Base-by-base conservation (phyloP, 148 eudicot genomes). In the Rhododendron kiyosumense region DNA sequence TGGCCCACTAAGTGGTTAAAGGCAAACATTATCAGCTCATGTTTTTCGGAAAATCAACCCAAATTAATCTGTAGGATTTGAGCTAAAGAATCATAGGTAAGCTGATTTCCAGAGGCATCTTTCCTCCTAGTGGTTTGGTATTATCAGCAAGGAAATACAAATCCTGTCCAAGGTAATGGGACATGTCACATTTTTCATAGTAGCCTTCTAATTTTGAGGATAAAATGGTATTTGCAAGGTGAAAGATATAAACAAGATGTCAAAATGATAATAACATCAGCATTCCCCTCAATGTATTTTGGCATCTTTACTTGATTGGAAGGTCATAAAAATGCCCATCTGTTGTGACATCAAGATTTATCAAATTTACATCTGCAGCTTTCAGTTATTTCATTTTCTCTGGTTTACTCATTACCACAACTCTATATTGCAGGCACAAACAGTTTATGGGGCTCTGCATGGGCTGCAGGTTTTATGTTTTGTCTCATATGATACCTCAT, bases 381-480 rank as follows among this genome's bases (percentile, higher is more conserved):
- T 43, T 67, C 78, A 18, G 30, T 48, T 36, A 26, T 14, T 28
- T 80, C 34, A 32, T 15, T 59, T 59, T 49, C 48, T 67, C 43
- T 41, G 41, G 22, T 48, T 38, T 48, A 22, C 67, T 51, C 48
- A 76, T 49, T 76, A 17, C 28, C 28, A 41, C 30, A 20, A 17
- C 59, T 28, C 34, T 84, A 75, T 15, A 38, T 83, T 91, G 92
- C 97, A 95, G 99, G 99, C 99, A 88, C 88, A 86, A 83, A 92
- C 99, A 76, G 94, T 97, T 26, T 97, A 95, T 86, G 99, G 99
- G 67, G 99, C 98, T 85, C 89, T 95, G 83, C 99, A 95, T 91
- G 99, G 96, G 48, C 85, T 97, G 65, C 92, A 97, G 98, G 99
- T 96, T 83, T 82, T 79, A 81, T 79, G 54, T 84, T 90, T 78